Base-by-base conservation (phyloP, 148 eudicot species). In the Vaccinium darrowii region DNA sequence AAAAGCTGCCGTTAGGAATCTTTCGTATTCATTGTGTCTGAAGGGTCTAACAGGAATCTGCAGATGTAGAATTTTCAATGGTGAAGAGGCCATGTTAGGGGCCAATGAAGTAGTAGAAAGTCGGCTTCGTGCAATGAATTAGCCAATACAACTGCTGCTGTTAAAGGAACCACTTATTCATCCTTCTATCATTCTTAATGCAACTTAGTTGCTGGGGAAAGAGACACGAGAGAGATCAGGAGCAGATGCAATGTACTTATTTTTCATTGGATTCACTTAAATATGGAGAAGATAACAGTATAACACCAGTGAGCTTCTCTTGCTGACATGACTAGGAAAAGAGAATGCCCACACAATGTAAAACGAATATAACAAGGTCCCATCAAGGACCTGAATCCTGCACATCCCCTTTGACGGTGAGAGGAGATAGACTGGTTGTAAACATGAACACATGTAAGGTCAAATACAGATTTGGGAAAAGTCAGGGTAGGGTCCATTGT, bases 1-100 rank as follows among this genome's bases (percentile, higher is more conserved):
- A 69, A 89, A 96, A 78, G 98, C 98, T 19, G 94, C 87, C 2
- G 97, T 84, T 81, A 96, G 92, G 69, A 96, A 96, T 88, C 98
- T 91, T 85, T 96, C 98, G 69, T 90, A 96, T 86, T 96, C 98
- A 52, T 96, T 93, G 91, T 94, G 98, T 86, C 91, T 91, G 85
- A 91, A 96, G 23, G 98, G 98, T 51, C 98, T 90, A 18, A 96
- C 98, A 43, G 98, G 98, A 82, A 95, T 93, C 98, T 95, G 95
- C 92, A 89, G 54, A 65, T 23, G 13, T 21, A 75, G 5, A 76
- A 19, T 50, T 13, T n/a, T 52, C 18, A 85, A 43, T 13, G 49
- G 33, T 51, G 21, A 36, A 2, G 79, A 19, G 52, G 19, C 51
- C 79, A 76, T 21, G 2, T 30, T 76, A 47, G 79, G 30, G 49